Base-by-base conservation (phyloP, 345 rosid species). In the Laguncularia racemosa region DNA sequence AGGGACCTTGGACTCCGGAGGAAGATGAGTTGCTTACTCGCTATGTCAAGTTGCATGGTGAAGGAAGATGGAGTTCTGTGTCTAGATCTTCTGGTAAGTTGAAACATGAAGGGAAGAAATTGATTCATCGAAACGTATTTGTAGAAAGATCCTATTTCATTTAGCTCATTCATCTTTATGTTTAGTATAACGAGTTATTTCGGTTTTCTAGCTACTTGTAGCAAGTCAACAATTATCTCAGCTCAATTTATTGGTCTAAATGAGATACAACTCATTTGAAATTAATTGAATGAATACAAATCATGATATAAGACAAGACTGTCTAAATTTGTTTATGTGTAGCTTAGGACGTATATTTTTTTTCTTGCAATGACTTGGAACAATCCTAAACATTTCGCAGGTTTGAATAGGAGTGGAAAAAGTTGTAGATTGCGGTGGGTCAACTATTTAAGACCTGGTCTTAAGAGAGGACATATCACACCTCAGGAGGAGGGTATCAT, bases 361-460 rank as follows among this genome's bases (percentile, higher is more conserved):
- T 2, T 26, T 6, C 2, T 6, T 33, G 40, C 40, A 33, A 7
- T 33, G 40, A 33, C 40, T 33, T 2, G 28, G 40, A 33, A 7
- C 40, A 33, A 16, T 2, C 1, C 46, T 4, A 51, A 33, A 55
- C 19, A 14, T 38, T 7, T 19, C 8, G 44, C 63, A 88, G 96
- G 96, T 40, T 67, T 88, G 69, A 83, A 88, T 40, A 80, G 96
- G 61, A 83, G 77, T 64, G 92, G 95, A 0, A 92, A 92, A 73
- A 92, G 96, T 48, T 86, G 96, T 70, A 79, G 98, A 69, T 78
- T 86, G 23, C 80, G 98, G 70, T 88, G 96, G 98, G 92, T 91
- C 71, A 91, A 88, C 71, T 91, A 88, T 76, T 71, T 86, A 6
- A 77, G 92, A 66, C 98, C 95, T 48, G 96, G 92, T 16, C 86